A percentile compares a stretch with the other conserved stretches of the same genome.
These are phyloP conservation scores for Fomitopsis palustris DNA, from an alignment of 1,284 basidiomycete species.

Conservation along the genomic window DNA sequence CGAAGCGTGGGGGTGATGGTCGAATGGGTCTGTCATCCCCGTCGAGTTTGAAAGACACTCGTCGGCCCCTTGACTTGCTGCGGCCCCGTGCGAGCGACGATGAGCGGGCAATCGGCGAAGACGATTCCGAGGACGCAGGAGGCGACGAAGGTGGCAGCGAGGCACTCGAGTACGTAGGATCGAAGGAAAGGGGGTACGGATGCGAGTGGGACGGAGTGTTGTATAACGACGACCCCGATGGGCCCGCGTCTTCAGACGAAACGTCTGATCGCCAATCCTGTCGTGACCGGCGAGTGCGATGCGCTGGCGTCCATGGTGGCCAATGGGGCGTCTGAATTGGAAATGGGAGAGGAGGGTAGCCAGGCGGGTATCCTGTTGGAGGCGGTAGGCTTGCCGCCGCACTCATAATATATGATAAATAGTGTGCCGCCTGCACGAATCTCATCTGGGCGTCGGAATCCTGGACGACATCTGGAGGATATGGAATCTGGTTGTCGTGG, in stretches of 20 bases:
- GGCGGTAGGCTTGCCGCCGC: constrained; percentile 11
- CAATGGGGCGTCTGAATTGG: constrained; percentile 3
- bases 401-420: constrained; percentile 27
- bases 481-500: constrained; percentile 7
- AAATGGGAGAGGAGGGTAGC: constrained; percentile 15
- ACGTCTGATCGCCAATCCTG: constrained; percentile 4
- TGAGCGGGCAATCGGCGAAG: constrained; percentile 13
- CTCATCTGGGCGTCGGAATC: constrained; percentile 33
- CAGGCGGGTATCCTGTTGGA: constrained; percentile 4
- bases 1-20: constrained; percentile 4
- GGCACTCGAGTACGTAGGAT: constrained; percentile 39
- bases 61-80: constrained; percentile 25
- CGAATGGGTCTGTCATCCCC: constrained; percentile 17
- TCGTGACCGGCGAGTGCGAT: neutral
- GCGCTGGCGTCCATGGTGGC: constrained; percentile 8
- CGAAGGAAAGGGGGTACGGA: constrained; percentile 35
- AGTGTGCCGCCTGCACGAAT: constrained; percentile 33
- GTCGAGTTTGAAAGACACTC: constrained; percentile 31
- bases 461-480: constrained; percentile 12
- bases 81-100: constrained; percentile 14
- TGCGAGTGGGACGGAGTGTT: constrained; percentile 38
- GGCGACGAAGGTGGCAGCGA: constrained; percentile 47
- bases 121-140: constrained; percentile 24
- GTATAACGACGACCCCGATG: constrained; percentile 22
- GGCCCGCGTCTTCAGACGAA: constrained; percentile 15